Percentiles rank a stretch among this genome's conserved stretches.
These are phyloP conservation scores for Suillus paluster DNA, from an alignment of 768 basidiomycete genomes.

Conservation along the genomic window DNA sequence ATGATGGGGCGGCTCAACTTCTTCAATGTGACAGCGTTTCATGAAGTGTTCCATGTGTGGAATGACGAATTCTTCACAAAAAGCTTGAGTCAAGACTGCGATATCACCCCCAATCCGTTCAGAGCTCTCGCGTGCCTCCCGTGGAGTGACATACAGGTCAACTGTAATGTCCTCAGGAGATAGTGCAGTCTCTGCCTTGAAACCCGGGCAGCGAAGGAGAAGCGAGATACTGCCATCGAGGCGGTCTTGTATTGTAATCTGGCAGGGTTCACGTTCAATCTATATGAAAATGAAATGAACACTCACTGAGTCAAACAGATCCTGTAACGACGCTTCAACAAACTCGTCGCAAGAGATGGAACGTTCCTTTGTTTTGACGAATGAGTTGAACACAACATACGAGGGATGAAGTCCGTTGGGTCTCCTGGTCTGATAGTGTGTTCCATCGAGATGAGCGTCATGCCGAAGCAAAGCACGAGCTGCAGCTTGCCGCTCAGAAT, in stretches of 20 bases:
- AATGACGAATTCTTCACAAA: slow-evolving; percentile 14
- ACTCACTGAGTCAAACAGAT: slow-evolving; percentile 12
- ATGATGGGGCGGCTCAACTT: slow-evolving; percentile 2
- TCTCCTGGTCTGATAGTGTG: slow-evolving; percentile 3
- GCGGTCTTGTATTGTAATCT: slow-evolving; percentile 15
- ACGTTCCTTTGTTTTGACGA: no score
- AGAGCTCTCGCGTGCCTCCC: background rate
- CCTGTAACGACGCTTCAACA: background rate
- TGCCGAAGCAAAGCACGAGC: slow-evolving; percentile 7
- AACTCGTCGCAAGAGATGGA: background rate
- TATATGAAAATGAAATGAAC: background rate
- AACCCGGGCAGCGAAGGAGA: slow-evolving; percentile 9
- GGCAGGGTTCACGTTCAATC: background rate
- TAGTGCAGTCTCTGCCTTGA: background rate
- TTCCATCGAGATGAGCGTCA: slow-evolving; percentile 6
- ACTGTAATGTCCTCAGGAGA: slow-evolving; percentile 7
- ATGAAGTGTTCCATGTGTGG: slow-evolving; percentile 14
- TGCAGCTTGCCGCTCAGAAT: slow-evolving; percentile 6
- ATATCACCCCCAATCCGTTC: slow-evolving; percentile 7
- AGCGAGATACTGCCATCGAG: slow-evolving; percentile 14
- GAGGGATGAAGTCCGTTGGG: slow-evolving; percentile 5
- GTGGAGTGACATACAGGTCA: slow-evolving; percentile 16
- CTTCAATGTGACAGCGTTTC: slow-evolving; percentile 6
- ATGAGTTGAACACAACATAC: slow-evolving; percentile 3
- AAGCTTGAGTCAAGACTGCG: slow-evolving; percentile 13